Evolutionary conservation across 164 flowering plant species (phyloP), one percentile per base, ranked within the genome.

Genomic region (Saururus chinensis): DNA sequence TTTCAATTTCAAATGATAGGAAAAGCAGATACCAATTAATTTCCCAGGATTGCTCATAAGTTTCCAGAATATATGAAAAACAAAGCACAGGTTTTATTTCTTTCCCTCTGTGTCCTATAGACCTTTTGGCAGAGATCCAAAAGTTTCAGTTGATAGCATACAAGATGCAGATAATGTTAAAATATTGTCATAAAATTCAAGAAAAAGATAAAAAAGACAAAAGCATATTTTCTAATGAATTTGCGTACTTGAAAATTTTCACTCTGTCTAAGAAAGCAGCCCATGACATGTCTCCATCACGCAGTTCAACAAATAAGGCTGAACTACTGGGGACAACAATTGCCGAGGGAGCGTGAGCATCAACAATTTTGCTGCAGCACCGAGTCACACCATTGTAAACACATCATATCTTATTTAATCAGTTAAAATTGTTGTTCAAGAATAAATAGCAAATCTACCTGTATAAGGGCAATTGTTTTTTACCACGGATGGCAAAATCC

Each of bases 401-500:
- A 19, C 49, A 45, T 12, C 14, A 12, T 45, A 45, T 12, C 17
- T 14, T 42, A 26, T 0, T 64, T 55, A 35, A 37, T 25, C 23
- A 64, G 40, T 59, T 42, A 30, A 35, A 60, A 24, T 41, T 13
- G 5, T 12, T 22, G 56, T 53, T 56, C 35, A 11, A 49, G 10
- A 14, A 19, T 30, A 1, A 61, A 56, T 35, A 63, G 64, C 62
- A 65, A 68, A 68, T 57, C 71, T 75, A 92, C 98, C 98, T 88
- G 63, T 93, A 93, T 64, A 93, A 70, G 7, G 91, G 97, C 20
- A 89, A 74, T 58, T 62, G 74, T 78, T 80, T 86, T 48, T 74
- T 81, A 37, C 98, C 98, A 64, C 97, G 98, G 51, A 82, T 49
- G 59, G 89, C 83, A 57, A 81, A 58, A 80, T 89, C 98, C 97